phyloP scores from a whole-genome alignment of 2,329 filamentous ascomycete species.

The Parastagonospora nodorum region DNA sequence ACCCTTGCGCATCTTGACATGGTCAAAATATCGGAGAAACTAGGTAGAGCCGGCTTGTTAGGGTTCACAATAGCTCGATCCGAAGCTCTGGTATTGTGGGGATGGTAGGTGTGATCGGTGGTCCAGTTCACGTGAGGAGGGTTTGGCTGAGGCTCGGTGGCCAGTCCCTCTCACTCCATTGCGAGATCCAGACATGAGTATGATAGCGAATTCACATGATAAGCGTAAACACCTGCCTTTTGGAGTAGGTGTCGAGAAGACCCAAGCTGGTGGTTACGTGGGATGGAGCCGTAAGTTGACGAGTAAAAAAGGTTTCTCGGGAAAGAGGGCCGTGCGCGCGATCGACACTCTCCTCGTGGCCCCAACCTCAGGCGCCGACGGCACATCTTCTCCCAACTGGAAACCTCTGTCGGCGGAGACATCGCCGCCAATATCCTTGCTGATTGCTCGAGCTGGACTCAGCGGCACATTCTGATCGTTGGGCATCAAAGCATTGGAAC shows the following conservation, averaged over 20 bases:
- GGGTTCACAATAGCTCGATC: no score
- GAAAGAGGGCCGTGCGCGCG: slow-evolving; percentile 10
- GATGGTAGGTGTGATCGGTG: no score
- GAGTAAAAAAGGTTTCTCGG: slow-evolving; percentile 9
- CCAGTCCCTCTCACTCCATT: background rate
- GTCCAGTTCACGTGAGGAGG: no score
- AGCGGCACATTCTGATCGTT: background rate
- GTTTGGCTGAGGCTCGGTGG: background rate
- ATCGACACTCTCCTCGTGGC: slow-evolving; percentile 1
- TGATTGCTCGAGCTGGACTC: no score
- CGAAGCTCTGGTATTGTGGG: no score
- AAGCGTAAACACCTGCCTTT: slow-evolving; percentile 14
- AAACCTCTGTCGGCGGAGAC: no score
- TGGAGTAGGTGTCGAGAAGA: slow-evolving; percentile 25
- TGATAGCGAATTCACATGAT: background rate
- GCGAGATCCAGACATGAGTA: background rate
- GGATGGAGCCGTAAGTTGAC: slow-evolving; percentile 7
- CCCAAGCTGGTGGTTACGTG: slow-evolving; percentile 18
- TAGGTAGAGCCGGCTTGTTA: no score
- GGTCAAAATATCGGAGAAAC: no score
- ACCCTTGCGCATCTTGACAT: no score
- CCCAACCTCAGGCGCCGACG: slow-evolving; percentile 1
- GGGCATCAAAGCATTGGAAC: background rate
- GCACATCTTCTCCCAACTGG: background rate
- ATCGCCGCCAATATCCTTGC: no score